Evolutionary conservation across 1,284 basidiomycete species (phyloP).

Genomic region (Porogramme epimiltina): DNA sequence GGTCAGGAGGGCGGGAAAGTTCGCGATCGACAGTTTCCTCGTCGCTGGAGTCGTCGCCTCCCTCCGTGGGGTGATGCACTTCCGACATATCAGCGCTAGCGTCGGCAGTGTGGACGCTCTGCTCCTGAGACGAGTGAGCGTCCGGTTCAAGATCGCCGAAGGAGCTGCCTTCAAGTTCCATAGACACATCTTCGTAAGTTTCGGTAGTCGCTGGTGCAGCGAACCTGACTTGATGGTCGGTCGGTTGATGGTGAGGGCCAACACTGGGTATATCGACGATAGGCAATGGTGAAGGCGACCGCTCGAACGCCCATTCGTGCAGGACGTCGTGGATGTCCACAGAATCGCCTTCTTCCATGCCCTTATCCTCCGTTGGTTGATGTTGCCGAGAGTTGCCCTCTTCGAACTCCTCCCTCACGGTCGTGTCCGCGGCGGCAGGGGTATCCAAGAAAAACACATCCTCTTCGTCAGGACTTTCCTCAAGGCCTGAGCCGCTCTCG

Average conservation of each 20-base stretch:
- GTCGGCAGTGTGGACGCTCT: not conserved
- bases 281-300: slow-evolving; percentile 19
- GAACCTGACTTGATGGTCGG: slow-evolving; percentile 16
- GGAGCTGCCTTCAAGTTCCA: slow-evolving; percentile 15
- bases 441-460: slow-evolving; percentile 20
- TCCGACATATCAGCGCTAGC: slow-evolving; percentile 5
- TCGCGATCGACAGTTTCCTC: slow-evolving; percentile 32
- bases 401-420: not conserved
- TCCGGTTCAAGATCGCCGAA: not conserved
- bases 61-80: not conserved
- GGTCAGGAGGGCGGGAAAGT: slow-evolving; percentile 36
- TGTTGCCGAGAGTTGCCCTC: slow-evolving; percentile 8
- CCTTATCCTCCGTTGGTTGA: not conserved
- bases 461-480: slow-evolving; percentile 17
- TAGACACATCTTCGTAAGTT: slow-evolving; percentile 13
- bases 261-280: slow-evolving; percentile 9
- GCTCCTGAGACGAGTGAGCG: too few species aligned
- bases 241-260: not conserved
- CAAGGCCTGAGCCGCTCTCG: not conserved
- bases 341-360: not conserved
- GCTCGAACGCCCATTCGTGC: not conserved
- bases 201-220: not conserved
- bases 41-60: slow-evolving; percentile 15
- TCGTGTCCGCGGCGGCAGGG: not conserved
- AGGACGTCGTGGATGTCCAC: slow-evolving; percentile 1